Evolutionary conservation across 225 moss, liverwort and hornwort genomes (phyloP).

Genomic region (Neckera pumila): DNA sequence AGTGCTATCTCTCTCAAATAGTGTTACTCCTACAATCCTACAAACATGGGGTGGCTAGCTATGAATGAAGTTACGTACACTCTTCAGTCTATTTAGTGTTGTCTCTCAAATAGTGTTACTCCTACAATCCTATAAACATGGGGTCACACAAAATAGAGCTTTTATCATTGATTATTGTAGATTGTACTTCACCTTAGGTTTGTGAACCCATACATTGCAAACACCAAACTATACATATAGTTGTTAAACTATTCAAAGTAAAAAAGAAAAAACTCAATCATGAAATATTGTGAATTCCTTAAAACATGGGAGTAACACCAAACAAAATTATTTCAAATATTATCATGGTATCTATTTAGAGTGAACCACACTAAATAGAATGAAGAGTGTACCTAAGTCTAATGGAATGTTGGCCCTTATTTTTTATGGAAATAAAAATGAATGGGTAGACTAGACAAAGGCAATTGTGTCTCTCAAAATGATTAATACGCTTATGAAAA

Average conservation of each 20-base stretch:
- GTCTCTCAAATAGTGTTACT: not conserved
- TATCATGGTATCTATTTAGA: not conserved
- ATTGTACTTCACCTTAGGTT: not conserved
- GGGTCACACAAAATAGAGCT: not conserved
- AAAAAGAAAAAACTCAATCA: not conserved
- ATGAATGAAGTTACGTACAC: not conserved
- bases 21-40: not conserved
- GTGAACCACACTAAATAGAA: not conserved
- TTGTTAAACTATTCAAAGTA: not conserved
- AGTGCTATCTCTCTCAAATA: not conserved
- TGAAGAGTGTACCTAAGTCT: fast-evolving
- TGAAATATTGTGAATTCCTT: not conserved
- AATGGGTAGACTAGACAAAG: fast-evolving
- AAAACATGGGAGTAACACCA: too few relatives aligned
- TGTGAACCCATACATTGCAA: not conserved
- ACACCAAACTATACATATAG: too few relatives aligned
- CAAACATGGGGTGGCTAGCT: not conserved
- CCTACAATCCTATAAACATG: not conserved
- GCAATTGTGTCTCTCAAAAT: fast-evolving
- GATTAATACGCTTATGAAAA: not conserved
- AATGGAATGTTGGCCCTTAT: not conserved
- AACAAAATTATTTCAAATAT: not conserved
- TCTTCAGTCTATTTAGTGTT: not conserved
- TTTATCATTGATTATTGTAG: not conserved
- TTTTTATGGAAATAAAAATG: not conserved